phyloP scores from a whole-genome alignment of 2,329 filamentous ascomycete genomes.

The Coniochaeta ligniaria region DNA sequence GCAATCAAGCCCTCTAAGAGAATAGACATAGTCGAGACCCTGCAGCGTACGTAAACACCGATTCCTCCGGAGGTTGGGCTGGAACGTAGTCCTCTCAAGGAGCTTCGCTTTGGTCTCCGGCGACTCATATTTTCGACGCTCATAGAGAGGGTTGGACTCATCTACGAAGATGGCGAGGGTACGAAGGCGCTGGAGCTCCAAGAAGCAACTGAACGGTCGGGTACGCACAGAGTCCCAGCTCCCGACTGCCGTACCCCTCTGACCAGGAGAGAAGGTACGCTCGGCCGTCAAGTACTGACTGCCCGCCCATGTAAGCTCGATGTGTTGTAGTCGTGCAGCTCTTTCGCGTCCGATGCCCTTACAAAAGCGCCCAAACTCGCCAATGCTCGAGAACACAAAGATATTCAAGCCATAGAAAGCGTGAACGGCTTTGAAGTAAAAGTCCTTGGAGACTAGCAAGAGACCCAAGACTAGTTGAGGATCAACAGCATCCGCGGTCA shows the following conservation, averaged over 20 bases:
- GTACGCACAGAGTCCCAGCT: conserved; percentile 29
- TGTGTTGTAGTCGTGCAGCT: conserved; percentile 32
- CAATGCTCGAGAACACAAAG: conserved; percentile 45
- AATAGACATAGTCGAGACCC: conserved; percentile 34
- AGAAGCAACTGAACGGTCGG: conserved; percentile 24
- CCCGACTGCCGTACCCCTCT: conserved; percentile 8
- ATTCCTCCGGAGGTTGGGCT: conserved; percentile 30
- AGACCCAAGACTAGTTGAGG: conserved; percentile 28
- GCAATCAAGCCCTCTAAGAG: conserved; percentile 34
- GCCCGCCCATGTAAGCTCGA: conserved; percentile 36
- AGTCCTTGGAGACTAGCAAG: conserved; percentile 31
- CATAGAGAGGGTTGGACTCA: conserved; percentile 22
- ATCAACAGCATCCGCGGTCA: conserved; percentile 22
- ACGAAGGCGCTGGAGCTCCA: conserved; percentile 28
- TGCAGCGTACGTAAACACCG: conserved; percentile 33
- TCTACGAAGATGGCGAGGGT: conserved; percentile 31
- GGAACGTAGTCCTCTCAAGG: conserved; percentile 20
- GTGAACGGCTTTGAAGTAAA: conserved; percentile 30
- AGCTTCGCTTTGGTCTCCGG: conserved; percentile 12
- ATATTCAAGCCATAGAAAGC: conserved; percentile 42
- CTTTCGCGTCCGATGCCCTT: conserved; percentile 29
- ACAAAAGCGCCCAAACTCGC: conserved; percentile 41
- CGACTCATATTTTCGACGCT: conserved; percentile 30
- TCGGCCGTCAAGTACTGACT: conserved; percentile 21
- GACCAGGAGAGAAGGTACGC: background rate